phyloP scores from a whole-genome alignment of 1,139 yeast species.

The Casaregolazyma lundiana region DNA sequence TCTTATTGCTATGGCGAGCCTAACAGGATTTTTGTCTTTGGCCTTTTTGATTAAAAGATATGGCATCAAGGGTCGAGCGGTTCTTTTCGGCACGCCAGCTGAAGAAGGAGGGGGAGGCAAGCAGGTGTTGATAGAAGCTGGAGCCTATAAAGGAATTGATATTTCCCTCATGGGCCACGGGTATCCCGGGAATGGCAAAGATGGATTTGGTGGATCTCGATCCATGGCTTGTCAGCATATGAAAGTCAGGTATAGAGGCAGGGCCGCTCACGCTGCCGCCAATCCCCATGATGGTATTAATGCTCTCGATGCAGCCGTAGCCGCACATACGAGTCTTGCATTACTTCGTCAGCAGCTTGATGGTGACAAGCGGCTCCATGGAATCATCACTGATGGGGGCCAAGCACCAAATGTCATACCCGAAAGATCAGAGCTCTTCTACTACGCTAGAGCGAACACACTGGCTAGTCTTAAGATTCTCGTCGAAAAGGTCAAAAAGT shows the following conservation, averaged over 20 bases:
- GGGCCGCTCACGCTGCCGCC: conserved; percentile 14
- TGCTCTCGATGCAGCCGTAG: conserved; percentile 15
- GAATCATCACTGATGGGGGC: conserved; percentile 12
- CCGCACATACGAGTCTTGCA: conserved; percentile 10
- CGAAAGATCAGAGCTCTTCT: background rate
- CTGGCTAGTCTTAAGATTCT: background rate
- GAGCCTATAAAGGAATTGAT: conserved; percentile 25
- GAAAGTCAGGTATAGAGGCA: conserved; percentile 9
- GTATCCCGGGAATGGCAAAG: background rate
- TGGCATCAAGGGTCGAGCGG: conserved; percentile 25
- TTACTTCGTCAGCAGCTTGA: conserved; percentile 13
- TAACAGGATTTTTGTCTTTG: conserved; percentile 20
- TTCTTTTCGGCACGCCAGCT: conserved; percentile 29
- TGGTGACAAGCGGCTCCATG: conserved; percentile 12
- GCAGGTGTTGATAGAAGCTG: conserved; percentile 22
- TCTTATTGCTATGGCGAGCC: conserved; percentile 24
- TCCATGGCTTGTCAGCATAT: conserved; percentile 1
- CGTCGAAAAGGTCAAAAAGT: background rate
- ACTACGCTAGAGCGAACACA: background rate
- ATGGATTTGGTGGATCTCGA: background rate
- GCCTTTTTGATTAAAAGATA: conserved; percentile 22
- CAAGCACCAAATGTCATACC: conserved; percentile 15
- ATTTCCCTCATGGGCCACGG: conserved; percentile 29
- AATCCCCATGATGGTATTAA: conserved; percentile 14
- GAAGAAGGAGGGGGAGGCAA: conserved; percentile 32